Evolutionary conservation across 1,139 yeast genomes (phyloP).

Genomic region (Geotrichum macrosporum): DNA sequence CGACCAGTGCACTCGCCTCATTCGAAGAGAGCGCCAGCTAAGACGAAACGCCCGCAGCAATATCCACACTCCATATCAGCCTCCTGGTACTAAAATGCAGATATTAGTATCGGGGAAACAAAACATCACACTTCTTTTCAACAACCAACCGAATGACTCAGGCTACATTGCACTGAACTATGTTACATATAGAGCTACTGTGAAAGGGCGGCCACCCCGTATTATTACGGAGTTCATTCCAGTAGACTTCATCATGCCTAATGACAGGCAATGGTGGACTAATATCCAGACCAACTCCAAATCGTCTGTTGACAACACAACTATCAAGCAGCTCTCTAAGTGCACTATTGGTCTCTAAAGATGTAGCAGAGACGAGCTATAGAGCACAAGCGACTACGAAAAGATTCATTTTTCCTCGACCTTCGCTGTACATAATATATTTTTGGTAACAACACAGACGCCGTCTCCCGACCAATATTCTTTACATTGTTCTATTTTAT

Average conservation of each 20-base stretch:
- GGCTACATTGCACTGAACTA: constrained; percentile 12
- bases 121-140: constrained; percentile 14
- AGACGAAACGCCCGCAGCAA: neutral
- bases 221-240: constrained; percentile 14
- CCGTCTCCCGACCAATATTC: no score
- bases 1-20: constrained; percentile 12
- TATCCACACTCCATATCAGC: neutral
- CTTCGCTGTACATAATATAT: no score
- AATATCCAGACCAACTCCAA: constrained; percentile 5
- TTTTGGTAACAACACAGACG: no score
- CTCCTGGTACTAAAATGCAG: constrained; percentile 11
- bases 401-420: no score
- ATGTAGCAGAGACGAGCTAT: no score
- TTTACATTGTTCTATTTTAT: no score
- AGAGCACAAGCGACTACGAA: no score
- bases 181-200: constrained; percentile 13
- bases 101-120: constrained; percentile 11
- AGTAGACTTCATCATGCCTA: constrained; percentile 11
- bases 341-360: constrained; percentile 15
- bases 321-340: constrained; percentile 11
- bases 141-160: constrained; percentile 11
- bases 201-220: constrained; percentile 11
- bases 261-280: constrained; percentile 10
- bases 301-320: constrained; percentile 6
- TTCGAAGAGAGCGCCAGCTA: constrained; percentile 9